These are phyloP conservation scores for Colletotrichum salicis DNA, from an alignment of 2,329 filamentous ascomycete genomes.

Conservation along the genomic window DNA sequence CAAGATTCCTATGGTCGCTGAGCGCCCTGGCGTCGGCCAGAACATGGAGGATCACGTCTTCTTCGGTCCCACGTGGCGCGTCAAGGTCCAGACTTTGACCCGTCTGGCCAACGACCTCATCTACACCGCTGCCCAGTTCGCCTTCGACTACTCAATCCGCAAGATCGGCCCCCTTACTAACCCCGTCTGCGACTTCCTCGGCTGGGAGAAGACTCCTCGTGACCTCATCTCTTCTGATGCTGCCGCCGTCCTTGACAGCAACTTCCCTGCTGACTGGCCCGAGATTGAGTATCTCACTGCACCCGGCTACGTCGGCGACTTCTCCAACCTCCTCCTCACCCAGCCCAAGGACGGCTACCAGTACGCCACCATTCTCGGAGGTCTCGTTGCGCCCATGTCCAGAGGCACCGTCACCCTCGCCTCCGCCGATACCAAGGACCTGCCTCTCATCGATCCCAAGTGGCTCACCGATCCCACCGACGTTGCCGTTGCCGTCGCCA, in stretches of 20 bases:
- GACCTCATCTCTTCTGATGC: conserved; percentile 23
- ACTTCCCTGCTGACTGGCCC: conserved; percentile 29
- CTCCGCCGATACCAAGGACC: conserved; percentile 46
- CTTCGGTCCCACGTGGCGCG: conserved; percentile 29
- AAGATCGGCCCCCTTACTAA: conserved; percentile 37
- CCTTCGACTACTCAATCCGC: conserved; percentile 2
- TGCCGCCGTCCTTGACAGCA: neutral
- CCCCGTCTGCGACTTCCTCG: conserved; percentile 38
- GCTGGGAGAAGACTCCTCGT: conserved; percentile 38
- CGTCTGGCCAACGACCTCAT: conserved; percentile 28
- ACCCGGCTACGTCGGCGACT: conserved; percentile 36
- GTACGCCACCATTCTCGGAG: conserved; percentile 39
- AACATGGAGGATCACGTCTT: conserved; percentile 85
- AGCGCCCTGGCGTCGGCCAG: conserved; percentile 79
- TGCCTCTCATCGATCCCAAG: conserved; percentile 57
- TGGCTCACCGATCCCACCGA: conserved; percentile 57
- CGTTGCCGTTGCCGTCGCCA: conserved; percentile 53
- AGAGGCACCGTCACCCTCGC: conserved; percentile 55
- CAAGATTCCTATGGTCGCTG: conserved; percentile 55
- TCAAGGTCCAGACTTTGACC: conserved; percentile 37
- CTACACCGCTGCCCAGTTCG: conserved; percentile 11
- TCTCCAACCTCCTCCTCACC: conserved; percentile 20
- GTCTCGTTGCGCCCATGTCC: conserved; percentile 52
- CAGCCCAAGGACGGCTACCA: conserved; percentile 33
- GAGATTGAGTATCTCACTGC: conserved; percentile 31